phyloP scores from a whole-genome alignment of 1,139 yeast species.

The Yamadazyma sp. region DNA sequence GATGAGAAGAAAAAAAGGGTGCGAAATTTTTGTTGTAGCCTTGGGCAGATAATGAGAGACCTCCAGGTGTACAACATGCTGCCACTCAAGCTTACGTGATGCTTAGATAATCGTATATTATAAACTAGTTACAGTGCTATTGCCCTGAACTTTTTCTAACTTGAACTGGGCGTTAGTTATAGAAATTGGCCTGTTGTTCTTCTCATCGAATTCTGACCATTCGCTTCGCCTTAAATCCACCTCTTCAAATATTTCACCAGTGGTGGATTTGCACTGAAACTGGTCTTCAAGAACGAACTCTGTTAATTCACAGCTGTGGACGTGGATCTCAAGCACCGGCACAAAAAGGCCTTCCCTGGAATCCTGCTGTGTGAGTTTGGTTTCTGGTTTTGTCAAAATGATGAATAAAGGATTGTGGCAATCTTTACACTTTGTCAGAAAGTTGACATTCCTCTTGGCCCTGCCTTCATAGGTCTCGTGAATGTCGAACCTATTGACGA shows the following conservation, averaged over 20 bases:
- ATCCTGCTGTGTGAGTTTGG: constrained; percentile 19
- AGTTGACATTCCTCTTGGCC: constrained; percentile 78
- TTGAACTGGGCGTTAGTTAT: constrained; percentile 65
- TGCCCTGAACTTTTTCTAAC: constrained; percentile 4
- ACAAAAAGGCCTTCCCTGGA: constrained; percentile 18
- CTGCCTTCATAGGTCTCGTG: constrained; percentile 45
- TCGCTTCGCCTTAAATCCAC: constrained; percentile 73
- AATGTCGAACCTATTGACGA: constrained; percentile 60
- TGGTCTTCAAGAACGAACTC: constrained; percentile 67
- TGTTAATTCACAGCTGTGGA: constrained; percentile 73
- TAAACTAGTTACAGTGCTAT: background rate
- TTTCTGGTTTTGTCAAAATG: constrained; percentile 21
- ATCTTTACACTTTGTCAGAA: constrained; percentile 67
- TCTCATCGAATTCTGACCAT: constrained; percentile 91
- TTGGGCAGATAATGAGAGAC: background rate
- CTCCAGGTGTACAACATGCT: too few species aligned
- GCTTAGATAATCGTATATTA: too few species aligned
- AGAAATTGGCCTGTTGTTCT: constrained; percentile 70
- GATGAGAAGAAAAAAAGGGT: background rate
- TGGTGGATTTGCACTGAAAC: constrained; percentile 55
- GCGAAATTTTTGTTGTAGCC: constrained; percentile 4
- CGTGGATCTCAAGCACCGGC: constrained; percentile 63
- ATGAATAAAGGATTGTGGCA: constrained; percentile 35
- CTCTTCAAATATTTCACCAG: constrained; percentile 51
- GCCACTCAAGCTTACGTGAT: too few species aligned